Evolutionary conservation across 805 yeast species (phyloP), one percentile per base, ranked within the genome.

Genomic region (Tetrapisispora nanseiensis): DNA sequence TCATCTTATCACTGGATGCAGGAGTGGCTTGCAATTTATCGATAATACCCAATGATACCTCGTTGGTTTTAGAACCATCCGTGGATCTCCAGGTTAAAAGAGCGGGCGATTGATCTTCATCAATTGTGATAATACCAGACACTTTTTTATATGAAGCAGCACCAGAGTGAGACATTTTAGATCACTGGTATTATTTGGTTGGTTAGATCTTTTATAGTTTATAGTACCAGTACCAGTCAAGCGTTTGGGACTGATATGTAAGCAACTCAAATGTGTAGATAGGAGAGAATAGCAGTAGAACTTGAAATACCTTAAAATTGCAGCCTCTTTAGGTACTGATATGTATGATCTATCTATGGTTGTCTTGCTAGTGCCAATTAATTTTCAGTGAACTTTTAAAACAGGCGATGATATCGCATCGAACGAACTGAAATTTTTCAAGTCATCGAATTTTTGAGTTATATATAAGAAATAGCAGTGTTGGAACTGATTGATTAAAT

Each of bases 21-120:
- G 85, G 80, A 0, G 92, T 75, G 1, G 86, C 89, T 55, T 82
- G 83, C 16, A 85, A 59, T 46, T 72, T 66, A 3, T 65, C 65
- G 18, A 75, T 68, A 1, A 68, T 59, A 33, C 68, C 69, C 32
- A 76, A 57, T 1, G 57, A 57, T 10, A 75, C 66, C 20, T 53
- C 46, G 12, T 70, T 68, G 3, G 66, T 53, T 16, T 66, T 62
- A 49, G 75, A 80, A 4, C 80, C 77, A 37, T 79, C 76, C 40
- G 65, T 58, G 4, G 65, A 57, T 60, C 68, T 68, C 85, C 85
- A 79, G 18, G 63, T 61, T 29, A 79, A 59, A 33, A 66, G 65
- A 0, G 82, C 75, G 0, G 84, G 84, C 1, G 69, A 56, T 3
- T 66, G 65, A 44, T 76, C 82, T 54, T 79, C 84, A 26, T 67